Evolutionary conservation across 352 stramenopile genomes (phyloP), one percentile per base, ranked within the genome.

Genomic region (Chrysophaeum taylorii): DNA sequence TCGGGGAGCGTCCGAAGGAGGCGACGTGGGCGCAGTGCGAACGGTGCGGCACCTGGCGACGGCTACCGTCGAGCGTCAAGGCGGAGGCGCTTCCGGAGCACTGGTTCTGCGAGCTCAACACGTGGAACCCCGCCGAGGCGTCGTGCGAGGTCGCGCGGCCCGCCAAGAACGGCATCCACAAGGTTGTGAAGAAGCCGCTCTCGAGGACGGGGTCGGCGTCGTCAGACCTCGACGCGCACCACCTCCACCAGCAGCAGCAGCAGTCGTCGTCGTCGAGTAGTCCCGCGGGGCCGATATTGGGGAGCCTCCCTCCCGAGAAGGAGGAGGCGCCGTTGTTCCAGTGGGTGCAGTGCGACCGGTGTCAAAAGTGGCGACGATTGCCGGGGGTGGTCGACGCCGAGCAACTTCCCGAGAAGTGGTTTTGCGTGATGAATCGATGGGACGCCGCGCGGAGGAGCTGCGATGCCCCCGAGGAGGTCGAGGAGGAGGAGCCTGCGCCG

Each of bases 271-370:
- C 18, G 9, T 27, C 12, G 9, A 18, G 45, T 12, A 18, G 45
- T 12, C 31, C 33, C 33, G 12, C 33, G 57, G 15, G 16, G 36
- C 2, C 14, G 36, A 2, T 1, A 2, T 36, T 16, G 31, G n/a
- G 2, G 57, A 31, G 35, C 33, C 57, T 31, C 2, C 4, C 1
- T 7, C 57, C 57, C 12, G 12, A 12, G 29, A 9, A 35, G 53
- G 27, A 25, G 53, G 29, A 16, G 15, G 27, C 21, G 12, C 21
- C 53, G 15, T 25, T 18, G 15, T 41, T 41, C 29, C 53, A 81
- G 57, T 98, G 93, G 93, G 93, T 97, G 0, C 91, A 97, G 76
- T 98, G 93, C 70, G 93, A 98, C 64, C 82, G 80, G 38, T 98
- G 93, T 81, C 85, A 88, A 39, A 97, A 97, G 75, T 98, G 93